Evolutionary conservation across 352 stramenopile species (phyloP).

Genomic region (Phytophthora lateralis): DNA sequence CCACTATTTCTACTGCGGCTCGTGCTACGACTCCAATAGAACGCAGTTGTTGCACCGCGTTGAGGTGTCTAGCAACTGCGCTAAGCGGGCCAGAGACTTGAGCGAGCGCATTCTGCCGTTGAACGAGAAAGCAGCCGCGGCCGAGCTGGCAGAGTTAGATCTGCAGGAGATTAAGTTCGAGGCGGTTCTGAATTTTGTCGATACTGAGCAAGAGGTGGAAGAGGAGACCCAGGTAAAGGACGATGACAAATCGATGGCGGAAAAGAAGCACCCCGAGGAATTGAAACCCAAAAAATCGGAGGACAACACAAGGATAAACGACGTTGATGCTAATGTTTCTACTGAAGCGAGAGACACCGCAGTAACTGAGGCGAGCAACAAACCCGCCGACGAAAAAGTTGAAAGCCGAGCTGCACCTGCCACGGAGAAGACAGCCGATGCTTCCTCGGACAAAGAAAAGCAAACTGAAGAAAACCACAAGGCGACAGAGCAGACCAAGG

Average conservation of each 20-base stretch:
- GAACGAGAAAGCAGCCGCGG: constrained; percentile 59
- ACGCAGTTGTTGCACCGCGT: constrained; percentile 78
- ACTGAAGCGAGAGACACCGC: constrained; percentile 4
- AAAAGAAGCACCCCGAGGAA: constrained; percentile 24
- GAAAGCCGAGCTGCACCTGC: constrained; percentile 16
- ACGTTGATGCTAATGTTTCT: constrained; percentile 27
- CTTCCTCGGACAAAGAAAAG: constrained; percentile 36
- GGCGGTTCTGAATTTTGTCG: constrained; percentile 56
- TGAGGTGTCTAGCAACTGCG: constrained; percentile 63
- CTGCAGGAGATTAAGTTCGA: constrained; percentile 87
- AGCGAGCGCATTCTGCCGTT: constrained; percentile 64
- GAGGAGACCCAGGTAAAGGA: constrained; percentile 21
- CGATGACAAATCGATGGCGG: constrained; percentile 13
- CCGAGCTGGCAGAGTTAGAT: constrained; percentile 74
- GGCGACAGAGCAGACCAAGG: constrained; percentile 41
- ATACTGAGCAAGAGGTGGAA: constrained; percentile 37
- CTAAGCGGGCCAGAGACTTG: constrained; percentile 71
- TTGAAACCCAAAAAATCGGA: constrained; percentile 14
- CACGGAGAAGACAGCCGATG: background rate
- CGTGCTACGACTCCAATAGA: constrained; percentile 79
- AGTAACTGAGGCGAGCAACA: background rate
- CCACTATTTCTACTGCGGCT: constrained; percentile 79
- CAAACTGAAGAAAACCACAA: constrained; percentile 16
- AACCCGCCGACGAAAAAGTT: constrained; percentile 28
- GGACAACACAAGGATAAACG: constrained; percentile 21